Percentiles rank a stretch among this genome's conserved stretches.
Evolutionary conservation across 73 alveolate genomes (phyloP).

Genomic region (Tetrahymena elliotti): DNA sequence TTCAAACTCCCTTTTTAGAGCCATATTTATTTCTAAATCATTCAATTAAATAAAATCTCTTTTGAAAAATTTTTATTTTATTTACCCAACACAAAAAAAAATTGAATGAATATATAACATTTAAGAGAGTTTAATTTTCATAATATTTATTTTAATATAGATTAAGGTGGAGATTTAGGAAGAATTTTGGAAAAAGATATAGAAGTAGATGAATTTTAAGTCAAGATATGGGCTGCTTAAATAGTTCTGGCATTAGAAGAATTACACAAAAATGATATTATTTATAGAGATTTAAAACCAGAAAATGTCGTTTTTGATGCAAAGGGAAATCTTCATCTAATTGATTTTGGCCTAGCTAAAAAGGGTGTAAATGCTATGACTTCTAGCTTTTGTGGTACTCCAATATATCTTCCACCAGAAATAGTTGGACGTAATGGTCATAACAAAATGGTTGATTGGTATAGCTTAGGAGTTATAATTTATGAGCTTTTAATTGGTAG

Average conservation of each 20-base stretch:
- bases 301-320: slow-evolving; percentile 88
- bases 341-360: slow-evolving; percentile 89
- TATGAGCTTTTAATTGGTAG: slow-evolving; percentile 29
- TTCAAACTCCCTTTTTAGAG: background rate
- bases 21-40: too few species aligned
- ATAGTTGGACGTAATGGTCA: slow-evolving; percentile 81
- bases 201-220: slow-evolving; percentile 77
- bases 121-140: too few species aligned
- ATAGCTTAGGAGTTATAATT: slow-evolving; percentile 25
- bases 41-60: too few species aligned
- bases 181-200: slow-evolving; percentile 67
- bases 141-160: background rate
- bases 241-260: slow-evolving; percentile 80
- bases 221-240: slow-evolving; percentile 74
- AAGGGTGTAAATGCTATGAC: slow-evolving; percentile 72
- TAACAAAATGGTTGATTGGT: slow-evolving; percentile 59
- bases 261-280: slow-evolving; percentile 77
- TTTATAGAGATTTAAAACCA: slow-evolving; percentile 90
- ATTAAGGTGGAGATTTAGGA: slow-evolving; percentile 83
- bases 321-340: slow-evolving; percentile 87
- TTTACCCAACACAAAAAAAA: too few species aligned
- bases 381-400: slow-evolving; percentile 81
- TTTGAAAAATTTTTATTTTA: too few species aligned
- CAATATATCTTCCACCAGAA: slow-evolving; percentile 92
- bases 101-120: too few species aligned